Percentiles rank a stretch among this genome's conserved stretches.
These are phyloP conservation scores for Podospora bellae-mahoneyi DNA, from an alignment of 495 filamentous ascomycete genomes.

Conservation along the genomic window DNA sequence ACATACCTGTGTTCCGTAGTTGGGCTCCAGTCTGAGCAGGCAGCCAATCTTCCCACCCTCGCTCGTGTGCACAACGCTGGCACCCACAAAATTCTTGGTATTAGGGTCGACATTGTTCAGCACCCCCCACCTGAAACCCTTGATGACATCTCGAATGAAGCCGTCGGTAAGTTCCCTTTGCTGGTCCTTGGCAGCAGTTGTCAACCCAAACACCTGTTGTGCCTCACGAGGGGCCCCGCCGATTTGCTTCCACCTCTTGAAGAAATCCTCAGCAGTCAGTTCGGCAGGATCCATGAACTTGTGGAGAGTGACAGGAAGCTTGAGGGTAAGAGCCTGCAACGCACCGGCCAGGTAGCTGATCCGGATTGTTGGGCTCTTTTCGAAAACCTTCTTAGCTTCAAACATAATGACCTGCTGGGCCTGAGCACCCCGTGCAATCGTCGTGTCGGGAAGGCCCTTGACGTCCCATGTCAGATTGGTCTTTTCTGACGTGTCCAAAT, in stretches of 20 bases:
- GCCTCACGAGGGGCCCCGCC: constrained; percentile 81
- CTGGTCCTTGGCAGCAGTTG: constrained; percentile 44
- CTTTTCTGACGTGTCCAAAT: constrained; percentile 67
- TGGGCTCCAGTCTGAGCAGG: constrained; percentile 89
- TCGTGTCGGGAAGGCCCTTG: constrained; percentile 83
- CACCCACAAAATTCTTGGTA: constrained; percentile 86
- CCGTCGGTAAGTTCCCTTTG: constrained; percentile 50
- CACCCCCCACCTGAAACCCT: constrained; percentile 85
- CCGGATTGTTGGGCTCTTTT: constrained; percentile 82
- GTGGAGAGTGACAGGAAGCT: constrained; percentile 82
- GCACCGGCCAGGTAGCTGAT: constrained; percentile 93
- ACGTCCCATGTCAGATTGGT: constrained; percentile 73
- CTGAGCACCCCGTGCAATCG: constrained; percentile 68
- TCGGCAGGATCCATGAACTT: constrained; percentile 95
- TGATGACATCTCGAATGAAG: constrained; percentile 65
- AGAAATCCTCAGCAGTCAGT: constrained; percentile 85
- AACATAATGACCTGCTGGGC: constrained; percentile 94
- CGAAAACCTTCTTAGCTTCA: constrained; percentile 77
- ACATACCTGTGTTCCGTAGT: constrained; percentile 78
- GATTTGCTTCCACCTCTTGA: constrained; percentile 98
- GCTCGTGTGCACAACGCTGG: constrained; percentile 80
- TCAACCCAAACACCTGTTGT: constrained; percentile 75
- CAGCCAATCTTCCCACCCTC: constrained; percentile 89
- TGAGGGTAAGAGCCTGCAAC: constrained; percentile 86
- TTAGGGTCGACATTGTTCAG: constrained; percentile 86